Conservation (phyloP, 345 rosid genomes). For the Bruguiera parviflora region DNA sequence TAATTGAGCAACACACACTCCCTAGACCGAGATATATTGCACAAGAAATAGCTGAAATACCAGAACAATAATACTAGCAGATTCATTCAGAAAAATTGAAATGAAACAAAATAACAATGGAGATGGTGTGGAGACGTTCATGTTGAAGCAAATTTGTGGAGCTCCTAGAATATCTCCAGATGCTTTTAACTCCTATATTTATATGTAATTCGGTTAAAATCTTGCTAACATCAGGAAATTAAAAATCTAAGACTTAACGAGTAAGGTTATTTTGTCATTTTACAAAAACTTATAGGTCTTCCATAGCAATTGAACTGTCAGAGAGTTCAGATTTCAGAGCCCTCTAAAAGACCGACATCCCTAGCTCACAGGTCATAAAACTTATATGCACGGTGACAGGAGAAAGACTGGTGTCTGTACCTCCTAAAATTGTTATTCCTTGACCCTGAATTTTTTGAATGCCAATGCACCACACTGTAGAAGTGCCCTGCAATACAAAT, state of each 20-base stretch:
- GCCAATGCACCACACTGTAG: slow-evolving; percentile 87
- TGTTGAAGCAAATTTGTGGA: background rate
- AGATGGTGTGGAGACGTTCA: background rate
- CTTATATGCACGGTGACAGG: background rate
- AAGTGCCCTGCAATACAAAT: slow-evolving; percentile 52
- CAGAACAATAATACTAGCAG: too few species aligned
- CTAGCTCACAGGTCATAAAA: background rate
- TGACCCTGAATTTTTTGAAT: slow-evolving; percentile 64
- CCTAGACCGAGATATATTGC: too few species aligned
- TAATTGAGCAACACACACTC: too few species aligned
- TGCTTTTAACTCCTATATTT: background rate
- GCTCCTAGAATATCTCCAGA: background rate
- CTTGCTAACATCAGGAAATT: background rate
- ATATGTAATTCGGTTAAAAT: background rate
- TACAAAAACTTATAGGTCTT: background rate
- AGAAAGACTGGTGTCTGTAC: slow-evolving; percentile 28
- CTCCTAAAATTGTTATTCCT: slow-evolving; percentile 84
- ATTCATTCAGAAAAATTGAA: too few species aligned
- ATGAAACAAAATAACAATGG: background rate
- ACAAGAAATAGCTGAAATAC: too few species aligned
- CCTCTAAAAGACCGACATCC: background rate
- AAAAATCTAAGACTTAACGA: background rate
- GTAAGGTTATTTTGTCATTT: background rate
- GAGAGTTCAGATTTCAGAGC: background rate
- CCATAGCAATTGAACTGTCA: background rate